Percentiles rank a stretch among this genome's conserved stretches.
Conservation (phyloP, 352 stramenopile species). For the Thalassiosira exigua region DNA sequence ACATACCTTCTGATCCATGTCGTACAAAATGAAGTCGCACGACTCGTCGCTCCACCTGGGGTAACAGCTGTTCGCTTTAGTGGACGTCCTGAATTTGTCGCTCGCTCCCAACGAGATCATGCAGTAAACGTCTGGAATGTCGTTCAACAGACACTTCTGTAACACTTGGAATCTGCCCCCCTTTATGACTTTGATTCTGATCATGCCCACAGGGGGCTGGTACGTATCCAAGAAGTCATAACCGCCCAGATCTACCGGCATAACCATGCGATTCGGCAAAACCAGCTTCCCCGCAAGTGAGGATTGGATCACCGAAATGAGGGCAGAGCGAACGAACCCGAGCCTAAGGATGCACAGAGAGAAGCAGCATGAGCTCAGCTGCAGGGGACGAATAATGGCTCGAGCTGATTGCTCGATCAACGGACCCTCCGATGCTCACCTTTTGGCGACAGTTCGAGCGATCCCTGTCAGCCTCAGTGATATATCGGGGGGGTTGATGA, state of each 20-base stretch:
- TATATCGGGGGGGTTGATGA: slow-evolving; percentile 72
- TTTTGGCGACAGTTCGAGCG: too few relatives aligned
- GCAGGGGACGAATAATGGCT: too few relatives aligned
- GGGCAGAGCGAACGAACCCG: slow-evolving; percentile 54
- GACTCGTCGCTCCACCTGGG: slow-evolving; percentile 62
- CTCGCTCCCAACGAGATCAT: slow-evolving; percentile 51
- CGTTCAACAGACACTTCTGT: slow-evolving; percentile 58
- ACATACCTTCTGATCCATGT: slow-evolving; percentile 69
- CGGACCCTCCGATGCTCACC: too few relatives aligned
- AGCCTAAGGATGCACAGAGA: too few relatives aligned
- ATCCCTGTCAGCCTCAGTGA: slow-evolving; percentile 61
- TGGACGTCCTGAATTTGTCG: slow-evolving; percentile 50
- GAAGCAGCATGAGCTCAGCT: too few relatives aligned
- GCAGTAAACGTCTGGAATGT: slow-evolving; percentile 78
- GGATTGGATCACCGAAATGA: slow-evolving; percentile 42
- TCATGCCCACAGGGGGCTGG: slow-evolving; percentile 62
- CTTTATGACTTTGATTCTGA: slow-evolving; percentile 43
- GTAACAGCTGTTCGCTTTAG: slow-evolving; percentile 56
- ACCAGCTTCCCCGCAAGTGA: slow-evolving; percentile 52
- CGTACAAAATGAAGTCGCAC: slow-evolving; percentile 69
- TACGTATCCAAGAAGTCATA: slow-evolving; percentile 67
- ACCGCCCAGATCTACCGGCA: slow-evolving; percentile 58
- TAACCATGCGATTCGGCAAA: slow-evolving; percentile 64
- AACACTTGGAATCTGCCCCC: slow-evolving; percentile 68
- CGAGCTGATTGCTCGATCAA: too few relatives aligned